Percentiles rank a stretch among this genome's conserved stretches.
Evolutionary conservation across 2,329 filamentous ascomycete species (phyloP).

Genomic region (Hypoxylon sp.): DNA sequence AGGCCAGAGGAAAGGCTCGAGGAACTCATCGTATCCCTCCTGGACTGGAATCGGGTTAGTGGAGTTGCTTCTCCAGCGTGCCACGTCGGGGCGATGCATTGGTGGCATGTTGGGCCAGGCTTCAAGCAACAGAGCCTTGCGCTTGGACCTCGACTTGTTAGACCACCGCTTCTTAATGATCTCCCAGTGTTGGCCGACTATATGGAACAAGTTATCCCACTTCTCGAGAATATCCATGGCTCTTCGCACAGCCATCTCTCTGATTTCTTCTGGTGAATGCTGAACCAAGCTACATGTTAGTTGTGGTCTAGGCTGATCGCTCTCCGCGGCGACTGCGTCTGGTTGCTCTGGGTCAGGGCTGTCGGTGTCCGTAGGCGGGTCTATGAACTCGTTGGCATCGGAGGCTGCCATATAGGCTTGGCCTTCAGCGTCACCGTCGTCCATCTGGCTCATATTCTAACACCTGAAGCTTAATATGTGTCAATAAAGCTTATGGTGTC

Average conservation of each 20-base stretch:
- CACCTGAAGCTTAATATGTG: neutral
- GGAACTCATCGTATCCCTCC: slow-evolving; percentile 5
- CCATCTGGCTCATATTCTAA: slow-evolving; percentile 3
- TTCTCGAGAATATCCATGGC: slow-evolving; percentile 24
- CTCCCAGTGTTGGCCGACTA: slow-evolving; percentile 13
- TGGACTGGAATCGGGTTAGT: neutral
- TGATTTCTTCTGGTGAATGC: neutral
- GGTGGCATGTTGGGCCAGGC: slow-evolving; percentile 22
- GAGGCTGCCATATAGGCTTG: neutral
- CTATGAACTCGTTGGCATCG: neutral
- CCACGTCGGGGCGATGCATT: slow-evolving; percentile 30
- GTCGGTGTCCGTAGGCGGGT: neutral
- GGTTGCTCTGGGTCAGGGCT: neutral
- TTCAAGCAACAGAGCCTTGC: slow-evolving; percentile 25
- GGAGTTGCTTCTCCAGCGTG: neutral
- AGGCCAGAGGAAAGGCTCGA: slow-evolving; percentile 21
- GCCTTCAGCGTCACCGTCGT: neutral
- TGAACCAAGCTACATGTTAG: neutral
- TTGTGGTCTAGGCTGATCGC: neutral
- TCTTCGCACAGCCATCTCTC: neutral
- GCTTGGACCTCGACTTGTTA: slow-evolving; percentile 21
- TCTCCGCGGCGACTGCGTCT: neutral
- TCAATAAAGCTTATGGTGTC: slow-evolving; percentile 11
- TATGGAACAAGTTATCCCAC: slow-evolving; percentile 16
- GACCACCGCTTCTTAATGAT: slow-evolving; percentile 36